These are phyloP conservation scores for Somion occarium DNA, from an alignment of 1,284 basidiomycete genomes.

Conservation along the genomic window DNA sequence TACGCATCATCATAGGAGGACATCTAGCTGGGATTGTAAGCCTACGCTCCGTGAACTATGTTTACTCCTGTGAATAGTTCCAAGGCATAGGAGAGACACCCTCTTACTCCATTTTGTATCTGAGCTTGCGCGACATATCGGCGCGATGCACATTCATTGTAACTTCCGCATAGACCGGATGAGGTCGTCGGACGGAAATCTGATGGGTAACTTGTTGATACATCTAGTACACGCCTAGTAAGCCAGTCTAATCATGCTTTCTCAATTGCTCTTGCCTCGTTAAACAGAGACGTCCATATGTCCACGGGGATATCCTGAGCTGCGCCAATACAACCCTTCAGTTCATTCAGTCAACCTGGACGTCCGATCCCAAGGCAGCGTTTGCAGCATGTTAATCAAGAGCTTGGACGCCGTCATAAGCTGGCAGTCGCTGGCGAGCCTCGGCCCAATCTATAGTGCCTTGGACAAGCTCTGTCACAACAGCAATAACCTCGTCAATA, in stretches of 20 bases:
- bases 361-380: background rate
- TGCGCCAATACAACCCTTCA: background rate
- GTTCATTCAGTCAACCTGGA: background rate
- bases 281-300: background rate
- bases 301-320: background rate
- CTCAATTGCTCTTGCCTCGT: background rate
- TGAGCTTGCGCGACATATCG: background rate
- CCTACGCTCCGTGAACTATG: too few species aligned
- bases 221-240: background rate
- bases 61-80: too few species aligned
- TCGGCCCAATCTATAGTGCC: slow-evolving; percentile 76
- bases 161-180: background rate
- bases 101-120: too few species aligned
- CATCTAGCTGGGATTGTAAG: too few species aligned
- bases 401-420: slow-evolving; percentile 90
- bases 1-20: too few species aligned
- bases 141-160: background rate
- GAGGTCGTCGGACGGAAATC: background rate
- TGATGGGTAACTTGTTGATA: background rate
- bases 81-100: too few species aligned
- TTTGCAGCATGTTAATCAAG: slow-evolving; percentile 37
- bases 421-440: slow-evolving; percentile 69
- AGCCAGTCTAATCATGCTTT: background rate
- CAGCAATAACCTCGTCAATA: slow-evolving; percentile 85
- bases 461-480: slow-evolving; percentile 74